Base-by-base conservation (phyloP, 2,329 filamentous ascomycete genomes). In the Raffaelea ambrosiae region DNA sequence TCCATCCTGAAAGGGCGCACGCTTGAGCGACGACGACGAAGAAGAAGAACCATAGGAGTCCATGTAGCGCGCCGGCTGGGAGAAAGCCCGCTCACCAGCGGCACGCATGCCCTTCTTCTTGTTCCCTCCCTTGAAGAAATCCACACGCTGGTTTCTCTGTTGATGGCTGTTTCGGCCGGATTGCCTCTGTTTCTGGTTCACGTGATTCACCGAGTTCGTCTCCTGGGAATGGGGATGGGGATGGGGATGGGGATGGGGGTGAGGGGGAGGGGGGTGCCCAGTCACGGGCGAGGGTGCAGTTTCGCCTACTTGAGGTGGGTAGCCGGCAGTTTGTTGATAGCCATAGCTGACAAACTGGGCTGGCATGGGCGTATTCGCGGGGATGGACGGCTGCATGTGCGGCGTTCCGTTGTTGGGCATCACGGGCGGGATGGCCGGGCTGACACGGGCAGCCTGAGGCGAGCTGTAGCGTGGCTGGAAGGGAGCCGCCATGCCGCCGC, bases 331-430 rank as follows among this genome's bases (percentile, higher is more conserved):
- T 18, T 43, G 46, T 19, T 40, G 35, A 40, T 52, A 52, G 9
- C 35, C 31, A 29, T 46, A 43, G 29, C 10, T 29, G 33, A 53
- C 45, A 33, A 75, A 51, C 76, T 73, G 49, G 74, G 73, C 43
- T 42, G 13, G 23, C 35, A 19, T 40, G 39, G 64, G 74, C 74
- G 66, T 13, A 29, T 86, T 85, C 1, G 50, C 43, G 43, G 85
- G 76, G 64, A 88, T 82, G 44, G 76, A 76, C 39, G 74, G 70
- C 48, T 63, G 76, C 81, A 82, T 82, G 69, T 84, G 80, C 53
- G 86, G 83, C 26, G 83, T 86, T 53, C 76, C 76, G 49, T 84
- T 55, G 56, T 57, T 57, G 2, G 60, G 82, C 57, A 84, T 75
- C 33, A 81, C 80, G 48, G 77, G 77, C 23, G 80, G 68, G 48